These are phyloP conservation scores for Hypericum androsaemum DNA, from an alignment of 345 rosid genomes.

Conservation along the genomic window DNA sequence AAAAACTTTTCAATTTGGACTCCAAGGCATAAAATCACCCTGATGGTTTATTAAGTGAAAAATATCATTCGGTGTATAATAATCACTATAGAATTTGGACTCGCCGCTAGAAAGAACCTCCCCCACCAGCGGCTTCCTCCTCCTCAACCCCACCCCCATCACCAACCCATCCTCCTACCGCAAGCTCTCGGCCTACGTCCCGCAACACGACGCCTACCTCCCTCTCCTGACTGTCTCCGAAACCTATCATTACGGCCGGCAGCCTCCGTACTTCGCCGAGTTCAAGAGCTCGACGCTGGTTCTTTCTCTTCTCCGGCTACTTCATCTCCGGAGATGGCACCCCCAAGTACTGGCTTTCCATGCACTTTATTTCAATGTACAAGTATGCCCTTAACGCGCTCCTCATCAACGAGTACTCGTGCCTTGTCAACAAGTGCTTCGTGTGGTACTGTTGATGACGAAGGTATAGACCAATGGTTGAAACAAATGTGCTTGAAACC, in stretches of 20 bases:
- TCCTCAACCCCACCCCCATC: constrained; percentile 59
- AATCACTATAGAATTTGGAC: too few relatives aligned
- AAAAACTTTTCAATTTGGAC: too few relatives aligned
- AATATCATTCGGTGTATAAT: too few relatives aligned
- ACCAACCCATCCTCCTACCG: constrained; percentile 64
- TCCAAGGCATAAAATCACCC: too few relatives aligned
- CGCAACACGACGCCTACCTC: constrained; percentile 74
- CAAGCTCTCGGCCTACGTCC: constrained; percentile 78
- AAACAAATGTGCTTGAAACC: too few relatives aligned
- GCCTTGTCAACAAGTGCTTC: constrained; percentile 52
- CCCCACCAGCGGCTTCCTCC: constrained; percentile 54
- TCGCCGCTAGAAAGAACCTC: constrained; percentile 81
- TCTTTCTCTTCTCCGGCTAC: constrained; percentile 90
- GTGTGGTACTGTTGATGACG: too few relatives aligned
- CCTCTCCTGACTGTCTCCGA: constrained; percentile 71
- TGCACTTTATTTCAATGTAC: constrained; percentile 92
- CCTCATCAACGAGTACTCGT: constrained; percentile 80
- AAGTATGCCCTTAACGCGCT: constrained; percentile 82
- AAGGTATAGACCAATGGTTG: too few relatives aligned
- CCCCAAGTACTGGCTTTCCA: constrained; percentile 87
- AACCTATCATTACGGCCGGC: constrained; percentile 63
- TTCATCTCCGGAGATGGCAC: constrained; percentile 66
- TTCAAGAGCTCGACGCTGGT: too few relatives aligned
- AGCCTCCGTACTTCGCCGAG: too few relatives aligned
- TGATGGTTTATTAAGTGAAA: too few relatives aligned